A percentile compares a stretch with the other conserved stretches of the same genome.
Conservation (phyloP, 257 asterid genomes). For the Scutellaria galericulata region DNA sequence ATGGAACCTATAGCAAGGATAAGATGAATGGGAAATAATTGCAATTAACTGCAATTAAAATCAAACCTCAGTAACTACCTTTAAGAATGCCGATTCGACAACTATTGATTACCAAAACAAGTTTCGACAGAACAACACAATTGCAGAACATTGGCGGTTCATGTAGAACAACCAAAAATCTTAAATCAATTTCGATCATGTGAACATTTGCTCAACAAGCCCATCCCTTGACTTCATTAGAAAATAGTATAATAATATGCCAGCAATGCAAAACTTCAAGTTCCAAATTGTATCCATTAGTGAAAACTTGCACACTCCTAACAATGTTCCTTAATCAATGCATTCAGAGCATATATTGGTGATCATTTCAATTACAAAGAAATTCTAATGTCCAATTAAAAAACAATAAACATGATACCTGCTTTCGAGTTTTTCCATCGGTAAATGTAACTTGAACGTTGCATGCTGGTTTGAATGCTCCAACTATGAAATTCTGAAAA, state of each 20-base stretch:
- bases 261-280: constrained; percentile 8
- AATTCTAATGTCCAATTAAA: constrained; percentile 13
- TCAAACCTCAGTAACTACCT: constrained; percentile 8
- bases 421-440: constrained; percentile 84
- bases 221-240: not conserved
- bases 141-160: not conserved
- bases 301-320: not conserved
- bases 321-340: constrained; percentile 7
- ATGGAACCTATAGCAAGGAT: constrained; percentile 45
- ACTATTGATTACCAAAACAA: constrained; percentile 9
- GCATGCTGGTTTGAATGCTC: constrained; percentile 96
- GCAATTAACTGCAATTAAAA: constrained; percentile 13
- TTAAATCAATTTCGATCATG: not conserved
- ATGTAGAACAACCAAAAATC: not conserved
- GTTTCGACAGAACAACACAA: constrained; percentile 10
- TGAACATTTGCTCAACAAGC: constrained; percentile 1
- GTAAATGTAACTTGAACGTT: constrained; percentile 67
- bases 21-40: constrained; percentile 16
- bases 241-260: not conserved
- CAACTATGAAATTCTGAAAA: constrained; percentile 79
- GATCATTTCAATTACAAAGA: not conserved
- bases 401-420: constrained; percentile 49
- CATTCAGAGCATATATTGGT: not conserved
- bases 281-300: constrained; percentile 20
- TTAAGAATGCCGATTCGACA: constrained; percentile 7